Percentiles rank a stretch among this genome's conserved stretches.
These are phyloP conservation scores for Amanita jacksonii DNA, from an alignment of 768 basidiomycete species.

Conservation along the genomic window DNA sequence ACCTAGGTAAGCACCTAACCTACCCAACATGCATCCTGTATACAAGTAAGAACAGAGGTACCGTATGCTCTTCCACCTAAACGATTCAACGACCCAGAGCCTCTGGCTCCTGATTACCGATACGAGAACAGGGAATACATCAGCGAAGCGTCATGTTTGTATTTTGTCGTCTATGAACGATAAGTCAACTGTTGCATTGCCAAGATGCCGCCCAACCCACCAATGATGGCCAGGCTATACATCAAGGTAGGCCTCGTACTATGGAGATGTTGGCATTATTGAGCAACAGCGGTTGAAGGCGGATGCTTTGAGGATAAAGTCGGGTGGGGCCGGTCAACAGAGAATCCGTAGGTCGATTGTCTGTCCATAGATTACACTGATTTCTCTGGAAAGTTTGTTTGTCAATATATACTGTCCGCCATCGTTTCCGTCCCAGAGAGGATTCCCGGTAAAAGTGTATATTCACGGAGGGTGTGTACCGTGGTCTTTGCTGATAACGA, in stretches of 20 bases:
- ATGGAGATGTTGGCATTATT: background rate
- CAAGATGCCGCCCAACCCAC: slow-evolving; percentile 52
- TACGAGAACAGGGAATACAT: slow-evolving; percentile 58
- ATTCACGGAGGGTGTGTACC: slow-evolving; percentile 61
- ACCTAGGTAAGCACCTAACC: slow-evolving; percentile 40
- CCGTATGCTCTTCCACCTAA: slow-evolving; percentile 61
- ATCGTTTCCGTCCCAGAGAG: slow-evolving; percentile 30
- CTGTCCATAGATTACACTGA: background rate
- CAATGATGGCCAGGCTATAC: slow-evolving; percentile 55
- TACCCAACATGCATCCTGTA: background rate
- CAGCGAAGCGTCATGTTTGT: slow-evolving; percentile 41
- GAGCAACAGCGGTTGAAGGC: slow-evolving; percentile 21
- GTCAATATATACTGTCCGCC: slow-evolving; percentile 58
- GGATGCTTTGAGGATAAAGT: slow-evolving; percentile 47
- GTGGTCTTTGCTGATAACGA: background rate
- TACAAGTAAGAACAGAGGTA: slow-evolving; percentile 39
- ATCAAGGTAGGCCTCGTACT: slow-evolving; percentile 18
- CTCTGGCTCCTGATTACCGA: slow-evolving; percentile 40
- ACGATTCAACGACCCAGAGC: slow-evolving; percentile 54
- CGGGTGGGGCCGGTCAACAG: slow-evolving; percentile 56
- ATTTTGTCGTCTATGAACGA: too few relatives aligned
- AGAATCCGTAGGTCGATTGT: slow-evolving; percentile 48
- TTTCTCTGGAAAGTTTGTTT: slow-evolving; percentile 39
- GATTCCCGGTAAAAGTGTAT: slow-evolving; percentile 62
- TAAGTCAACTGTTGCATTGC: background rate